Evolutionary conservation across 129 eudicot genomes (phyloP), one percentile per base, ranked within the genome.

Genomic region (Tagetes patula): DNA sequence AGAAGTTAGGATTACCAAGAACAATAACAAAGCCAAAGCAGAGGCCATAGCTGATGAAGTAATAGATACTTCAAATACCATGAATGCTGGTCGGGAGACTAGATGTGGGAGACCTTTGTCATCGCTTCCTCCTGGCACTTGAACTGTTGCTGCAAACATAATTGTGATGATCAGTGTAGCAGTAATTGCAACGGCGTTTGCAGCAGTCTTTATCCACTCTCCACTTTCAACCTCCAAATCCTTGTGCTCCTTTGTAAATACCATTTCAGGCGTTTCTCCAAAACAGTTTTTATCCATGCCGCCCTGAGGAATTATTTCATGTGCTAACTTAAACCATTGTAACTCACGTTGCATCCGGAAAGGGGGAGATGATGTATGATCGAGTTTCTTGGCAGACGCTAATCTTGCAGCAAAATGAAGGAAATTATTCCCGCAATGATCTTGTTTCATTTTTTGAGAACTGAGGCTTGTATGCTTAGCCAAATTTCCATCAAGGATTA

Each of bases 211-310:
- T 10, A 66, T 43, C 71, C 71, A 66, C 0, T 42, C 2, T 66
- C 38, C 38, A 8, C 53, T 43, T 27, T 43, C 55, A 8, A 8
- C 43, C 20, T 14, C 53, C 71, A 66, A 43, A 8, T 31, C 71
- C 38, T 43, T 43, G 55, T 45, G 52, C 37, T 66, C 52, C 52
- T 11, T 66, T 42, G 40, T 42, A 27, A 66, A 66, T 11, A 66
- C 37, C 71, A 66, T 27, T 66, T 66, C 71, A 43, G 52, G 71
- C 8, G 52, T 66, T 66, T 60, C 66, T 60, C 66, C 66, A 1
- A 60, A 60, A 60, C 20, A 60, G 27, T 60, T 60, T 60, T 60
- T 34, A 20, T 60, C 66, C 41, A n/a, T 13, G 0, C 6, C 2
- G 8, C 27, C 42, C 34, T 4, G 0, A 60, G 66, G 66, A 0